Base-by-base conservation (phyloP, 2,329 filamentous ascomycete genomes). In the Chrysoporthe austroafricana region DNA sequence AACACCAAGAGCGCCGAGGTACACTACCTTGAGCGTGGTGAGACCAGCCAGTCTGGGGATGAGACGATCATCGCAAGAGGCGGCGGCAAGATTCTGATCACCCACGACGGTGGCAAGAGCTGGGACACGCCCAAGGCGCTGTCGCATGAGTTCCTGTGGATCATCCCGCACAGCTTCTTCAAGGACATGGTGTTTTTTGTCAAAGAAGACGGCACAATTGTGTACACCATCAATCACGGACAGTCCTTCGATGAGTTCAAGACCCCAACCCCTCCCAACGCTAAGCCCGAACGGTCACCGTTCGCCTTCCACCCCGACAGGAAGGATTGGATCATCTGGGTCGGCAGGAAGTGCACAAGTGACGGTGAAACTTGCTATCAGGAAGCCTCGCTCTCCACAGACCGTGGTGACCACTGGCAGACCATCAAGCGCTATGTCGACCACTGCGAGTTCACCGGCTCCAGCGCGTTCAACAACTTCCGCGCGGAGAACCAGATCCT, bases 251-350 rank as follows among this genome's bases (percentile, higher is more conserved):
- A 92, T 76, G 84, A 82, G 61, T 97, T 97, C 78, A 79, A 92
- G 68, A 88, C 90, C 2, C 91, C 90, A 1, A 83, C 86, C 54
- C 85, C 86, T 71, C 78, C 79, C 7, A 73, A 81, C 59, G 69
- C 72, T 1, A 71, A 75, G 3, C 60, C 74, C 21, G 75, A 81
- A 7, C 57, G 32, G 18, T 73, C 83, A 4, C 85, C 87, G 21
- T 84, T 94, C 54, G 83, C 85, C 46, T 99, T 99, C 81, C 96
- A 99, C 74, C 91, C 94, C 1, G 88, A 91, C 72, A 87, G 91
- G 74, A 91, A 90, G 76, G 91, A 97, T 74, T 97, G 94, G 93
- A 83, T 98, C 56, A 91, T 99, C 70, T 98, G 94, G 94, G 88
- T 91, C 61, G 95, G 94, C 50, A 81, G 88, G 71, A 86, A 90